A percentile compares a stretch with the other conserved stretches of the same genome.
phyloP scores from a whole-genome alignment of 805 yeast genomes.

The Pachysolen tannophilus region DNA sequence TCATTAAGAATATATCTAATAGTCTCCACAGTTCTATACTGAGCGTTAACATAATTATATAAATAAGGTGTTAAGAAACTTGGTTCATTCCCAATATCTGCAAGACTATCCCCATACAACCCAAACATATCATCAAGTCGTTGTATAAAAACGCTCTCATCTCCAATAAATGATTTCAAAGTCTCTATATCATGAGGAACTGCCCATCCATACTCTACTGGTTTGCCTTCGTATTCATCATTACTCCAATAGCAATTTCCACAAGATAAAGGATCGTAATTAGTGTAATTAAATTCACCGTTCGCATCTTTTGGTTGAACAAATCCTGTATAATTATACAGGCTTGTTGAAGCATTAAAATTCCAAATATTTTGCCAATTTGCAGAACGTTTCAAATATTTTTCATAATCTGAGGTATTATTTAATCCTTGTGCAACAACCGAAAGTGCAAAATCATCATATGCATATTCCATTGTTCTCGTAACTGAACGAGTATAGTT shows the following conservation, averaged over 20 bases:
- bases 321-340: constrained; percentile 22
- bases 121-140: constrained; percentile 28
- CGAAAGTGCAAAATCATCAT: constrained; percentile 26
- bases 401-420: constrained; percentile 14
- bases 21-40: constrained; percentile 22
- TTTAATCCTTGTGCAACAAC: constrained; percentile 26
- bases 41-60: constrained; percentile 23
- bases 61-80: constrained; percentile 27
- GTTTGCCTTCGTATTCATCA: constrained; percentile 25
- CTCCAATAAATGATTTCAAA: constrained; percentile 20
- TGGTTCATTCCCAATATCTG: constrained; percentile 30
- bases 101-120: constrained; percentile 20
- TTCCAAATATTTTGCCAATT: constrained; percentile 31
- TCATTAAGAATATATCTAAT: constrained; percentile 21
- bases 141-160: constrained; percentile 17
- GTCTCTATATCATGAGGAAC: constrained; percentile 26
- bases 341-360: constrained; percentile 14
- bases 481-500: constrained; percentile 25
- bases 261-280: constrained; percentile 25
- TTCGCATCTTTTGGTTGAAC: constrained; percentile 24
- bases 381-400: constrained; percentile 24
- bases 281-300: constrained; percentile 19
- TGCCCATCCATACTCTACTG: constrained; percentile 28
- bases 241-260: constrained; percentile 27
- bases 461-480: constrained; percentile 29